phyloP scores from a whole-genome alignment of 2,329 filamentous ascomycete species.

The Aureobasidium sp. region DNA sequence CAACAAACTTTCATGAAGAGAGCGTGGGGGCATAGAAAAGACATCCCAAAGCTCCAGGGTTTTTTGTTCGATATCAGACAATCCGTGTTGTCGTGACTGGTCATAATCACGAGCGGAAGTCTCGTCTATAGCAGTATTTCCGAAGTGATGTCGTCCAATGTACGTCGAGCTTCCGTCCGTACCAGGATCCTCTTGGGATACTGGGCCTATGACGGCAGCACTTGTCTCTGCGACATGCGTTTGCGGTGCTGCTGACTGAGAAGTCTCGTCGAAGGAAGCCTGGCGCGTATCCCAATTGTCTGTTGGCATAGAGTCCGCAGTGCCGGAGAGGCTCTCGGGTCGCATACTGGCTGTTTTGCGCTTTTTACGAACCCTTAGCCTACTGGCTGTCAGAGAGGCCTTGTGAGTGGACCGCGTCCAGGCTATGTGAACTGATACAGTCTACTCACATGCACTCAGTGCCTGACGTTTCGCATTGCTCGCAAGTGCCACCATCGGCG shows the following conservation, averaged over 20 bases:
- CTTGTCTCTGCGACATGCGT: neutral
- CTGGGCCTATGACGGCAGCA: neutral
- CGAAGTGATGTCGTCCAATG: neutral
- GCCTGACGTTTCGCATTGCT: neutral
- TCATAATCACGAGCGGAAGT: neutral
- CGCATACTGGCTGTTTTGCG: neutral
- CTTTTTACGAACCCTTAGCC: neutral
- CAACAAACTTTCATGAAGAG: neutral
- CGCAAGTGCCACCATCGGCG: neutral
- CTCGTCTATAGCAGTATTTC: neutral
- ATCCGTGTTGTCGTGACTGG: neutral
- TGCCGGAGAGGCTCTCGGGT: neutral
- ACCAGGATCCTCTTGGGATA: neutral
- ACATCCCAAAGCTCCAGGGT: neutral
- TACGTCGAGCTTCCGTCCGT: neutral
- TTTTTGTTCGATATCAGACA: neutral
- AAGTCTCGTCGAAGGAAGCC: neutral
- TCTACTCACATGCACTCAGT: neutral
- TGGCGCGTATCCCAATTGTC: neutral
- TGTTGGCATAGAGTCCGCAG: neutral
- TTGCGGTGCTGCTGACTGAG: neutral
- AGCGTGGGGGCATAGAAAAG: neutral
- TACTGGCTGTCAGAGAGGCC: neutral
- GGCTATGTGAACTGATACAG: neutral
- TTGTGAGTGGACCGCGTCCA: neutral